Evolutionary conservation across 2,329 filamentous ascomycete species (phyloP), one percentile per base, ranked within the genome.

Genomic region (Aureobasidium sp.): DNA sequence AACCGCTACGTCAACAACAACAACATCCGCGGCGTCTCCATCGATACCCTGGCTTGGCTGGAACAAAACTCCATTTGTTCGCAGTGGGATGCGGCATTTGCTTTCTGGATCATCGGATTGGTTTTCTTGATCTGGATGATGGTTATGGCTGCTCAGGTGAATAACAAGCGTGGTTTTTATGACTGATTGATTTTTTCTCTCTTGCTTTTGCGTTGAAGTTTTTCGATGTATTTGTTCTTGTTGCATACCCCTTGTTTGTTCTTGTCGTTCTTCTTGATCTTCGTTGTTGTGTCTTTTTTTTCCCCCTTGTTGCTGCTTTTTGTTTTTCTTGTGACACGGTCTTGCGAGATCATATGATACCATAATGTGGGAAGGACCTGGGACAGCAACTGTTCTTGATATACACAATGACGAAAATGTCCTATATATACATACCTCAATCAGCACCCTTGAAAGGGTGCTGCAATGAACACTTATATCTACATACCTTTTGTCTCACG

Each of bases 111-210:
- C 60, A 77, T 87, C 16, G 83, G 83, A 42, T 78, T 78, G 1
- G 79, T 86, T n/a, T 85, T 87, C 67, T 79, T 86, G 68, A 70
- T 86, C 27, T 87, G 84, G 82, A 85, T 87, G 82, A 83, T 86
- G 70, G 73, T 87, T 52, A 81, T 87, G 77, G 81, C 64, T 36
- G 50, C 54, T 45, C 62, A 65, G 65, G 65, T 67, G 62, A 63
- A 63, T 59, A 63, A 54, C 41, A 60, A 47, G 49, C 37, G 39
- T 42, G 50, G 59, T 41, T 39, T 11, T 39, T 60, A 63, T 42
- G 64, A 63, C 44, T 65, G 53, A 57, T 60, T 29, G 0, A 30
- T 25, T 10, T 39, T 37, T 16, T 16, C 45, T 53, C n/a, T 54
- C 4, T 29, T 30, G 1, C 10, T 53, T 60, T 45, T 29, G 37